phyloP scores from a whole-genome alignment of 148 eudicot genomes.

The Vaccinium vitisidaea region DNA sequence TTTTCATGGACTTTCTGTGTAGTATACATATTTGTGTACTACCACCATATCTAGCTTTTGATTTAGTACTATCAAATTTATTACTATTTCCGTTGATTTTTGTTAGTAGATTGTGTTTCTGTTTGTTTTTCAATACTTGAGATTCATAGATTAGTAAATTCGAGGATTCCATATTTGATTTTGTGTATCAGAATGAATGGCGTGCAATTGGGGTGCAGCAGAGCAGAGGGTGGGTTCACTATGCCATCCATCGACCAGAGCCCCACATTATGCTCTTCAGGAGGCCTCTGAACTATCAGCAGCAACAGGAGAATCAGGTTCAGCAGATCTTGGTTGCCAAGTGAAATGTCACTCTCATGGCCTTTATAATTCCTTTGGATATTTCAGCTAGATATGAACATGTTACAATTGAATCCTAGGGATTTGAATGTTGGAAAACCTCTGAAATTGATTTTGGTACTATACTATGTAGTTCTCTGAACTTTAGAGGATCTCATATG shows the following conservation, averaged over 20 bases:
- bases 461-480: neutral
- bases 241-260: constrained; percentile 87
- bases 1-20: neutral
- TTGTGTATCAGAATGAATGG: constrained; percentile 65
- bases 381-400: constrained; percentile 28
- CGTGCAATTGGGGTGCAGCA: constrained; percentile 89
- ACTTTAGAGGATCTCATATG: neutral
- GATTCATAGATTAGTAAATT: neutral
- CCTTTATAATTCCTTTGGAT: neutral
- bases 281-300: constrained; percentile 86
- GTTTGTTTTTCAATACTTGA: neutral
- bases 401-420: neutral
- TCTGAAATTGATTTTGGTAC: neutral
- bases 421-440: neutral
- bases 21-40: neutral
- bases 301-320: constrained; percentile 62
- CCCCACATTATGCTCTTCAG: constrained; percentile 93
- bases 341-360: constrained; percentile 30
- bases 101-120: neutral
- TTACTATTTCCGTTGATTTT: neutral
- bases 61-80: neutral
- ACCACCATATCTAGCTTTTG: neutral
- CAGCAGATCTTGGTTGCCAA: constrained; percentile 50
- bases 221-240: constrained; percentile 91
- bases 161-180: neutral